Evolutionary conservation across 1,284 basidiomycete genomes (phyloP).

Genomic region (Clitocybe nebularis): DNA sequence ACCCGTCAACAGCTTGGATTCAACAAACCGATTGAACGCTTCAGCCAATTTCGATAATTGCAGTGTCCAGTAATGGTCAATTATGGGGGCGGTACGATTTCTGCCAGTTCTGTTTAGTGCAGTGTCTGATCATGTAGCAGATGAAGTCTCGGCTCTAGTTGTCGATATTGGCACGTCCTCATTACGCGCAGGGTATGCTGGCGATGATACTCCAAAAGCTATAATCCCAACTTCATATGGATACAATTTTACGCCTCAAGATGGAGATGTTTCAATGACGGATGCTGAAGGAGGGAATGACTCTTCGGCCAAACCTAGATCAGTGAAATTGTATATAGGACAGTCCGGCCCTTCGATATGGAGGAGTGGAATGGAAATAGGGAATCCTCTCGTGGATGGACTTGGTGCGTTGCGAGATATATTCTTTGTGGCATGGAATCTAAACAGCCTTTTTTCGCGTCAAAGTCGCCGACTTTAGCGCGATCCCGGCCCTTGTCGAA

Average conservation of each 20-base stretch:
- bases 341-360: slow-evolving; percentile 92
- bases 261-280: slow-evolving; percentile 55
- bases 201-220: slow-evolving; percentile 93
- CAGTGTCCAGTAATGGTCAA: slow-evolving; percentile 51
- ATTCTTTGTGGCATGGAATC: slow-evolving; percentile 9
- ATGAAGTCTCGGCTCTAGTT: slow-evolving; percentile 94
- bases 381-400: slow-evolving; percentile 82
- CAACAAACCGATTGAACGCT: not conserved
- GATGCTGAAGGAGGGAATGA: slow-evolving; percentile 34
- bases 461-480: slow-evolving; percentile 76
- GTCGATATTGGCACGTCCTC: slow-evolving; percentile 92
- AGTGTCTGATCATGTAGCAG: slow-evolving; percentile 32
- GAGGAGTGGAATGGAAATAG: slow-evolving; percentile 85
- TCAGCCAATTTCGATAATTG: not conserved
- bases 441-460: slow-evolving; percentile 4
- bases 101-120: not conserved
- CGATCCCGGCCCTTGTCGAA: slow-evolving; percentile 70
- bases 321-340: slow-evolving; percentile 78
- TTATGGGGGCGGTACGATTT: slow-evolving; percentile 63
- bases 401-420: slow-evolving; percentile 57
- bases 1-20: too few relatives aligned
- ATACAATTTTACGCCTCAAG: slow-evolving; percentile 47
- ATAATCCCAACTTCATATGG: slow-evolving; percentile 91
- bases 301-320: slow-evolving; percentile 32
- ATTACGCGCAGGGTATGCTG: slow-evolving; percentile 92